phyloP scores from a whole-genome alignment of 306 rosid genomes.

The Carpinus viminea region DNA sequence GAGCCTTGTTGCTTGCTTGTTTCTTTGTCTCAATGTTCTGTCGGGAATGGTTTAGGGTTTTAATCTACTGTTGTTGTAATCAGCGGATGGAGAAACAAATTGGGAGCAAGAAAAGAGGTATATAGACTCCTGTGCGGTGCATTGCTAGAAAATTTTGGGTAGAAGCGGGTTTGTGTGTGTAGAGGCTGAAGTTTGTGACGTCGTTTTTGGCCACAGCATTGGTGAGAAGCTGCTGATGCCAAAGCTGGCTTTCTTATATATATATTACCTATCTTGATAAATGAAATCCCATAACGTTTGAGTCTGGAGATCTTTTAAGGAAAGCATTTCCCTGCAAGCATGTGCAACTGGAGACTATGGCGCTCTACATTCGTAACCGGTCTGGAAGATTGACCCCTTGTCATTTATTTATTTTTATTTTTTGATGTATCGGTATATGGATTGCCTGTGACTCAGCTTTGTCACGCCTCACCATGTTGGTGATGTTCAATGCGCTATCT shows the following conservation, averaged over 20 bases:
- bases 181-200: neutral
- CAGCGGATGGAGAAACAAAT: neutral
- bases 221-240: neutral
- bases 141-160: neutral
- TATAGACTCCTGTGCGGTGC: neutral
- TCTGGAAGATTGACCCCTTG: too few relatives aligned
- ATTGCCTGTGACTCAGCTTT: neutral
- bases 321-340: too few relatives aligned
- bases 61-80: neutral
- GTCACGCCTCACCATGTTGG: neutral
- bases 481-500: neutral
- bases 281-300: too few relatives aligned
- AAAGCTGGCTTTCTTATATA: too few relatives aligned
- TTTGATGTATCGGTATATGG: neutral
- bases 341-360: too few relatives aligned
- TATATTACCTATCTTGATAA: too few relatives aligned
- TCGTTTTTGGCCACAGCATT: neutral
- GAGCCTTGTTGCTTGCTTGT: constrained; percentile 20
- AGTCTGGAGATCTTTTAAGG: too few relatives aligned
- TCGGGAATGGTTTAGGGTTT: neutral
- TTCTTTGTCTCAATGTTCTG: neutral
- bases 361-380: too few relatives aligned
- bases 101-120: neutral
- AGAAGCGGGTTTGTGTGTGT: neutral
- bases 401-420: too few relatives aligned